These are phyloP conservation scores for Metarhizium sp. DNA, from an alignment of 2,329 filamentous ascomycete species.

Conservation along the genomic window DNA sequence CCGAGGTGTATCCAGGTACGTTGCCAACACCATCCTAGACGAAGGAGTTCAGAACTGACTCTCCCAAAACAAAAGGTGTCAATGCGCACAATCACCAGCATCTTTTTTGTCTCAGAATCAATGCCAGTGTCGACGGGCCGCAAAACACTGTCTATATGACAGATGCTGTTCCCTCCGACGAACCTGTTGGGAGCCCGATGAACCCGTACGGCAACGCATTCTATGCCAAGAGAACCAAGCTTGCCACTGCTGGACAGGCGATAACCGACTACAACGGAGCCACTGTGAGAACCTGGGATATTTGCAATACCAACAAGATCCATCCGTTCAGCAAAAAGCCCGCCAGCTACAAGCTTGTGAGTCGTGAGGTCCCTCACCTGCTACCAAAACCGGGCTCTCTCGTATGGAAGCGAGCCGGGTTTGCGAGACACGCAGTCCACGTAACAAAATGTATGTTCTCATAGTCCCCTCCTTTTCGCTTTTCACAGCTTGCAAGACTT, in stretches of 20 bases:
- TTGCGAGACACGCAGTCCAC: constrained; percentile 77
- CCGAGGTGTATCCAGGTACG: constrained; percentile 65
- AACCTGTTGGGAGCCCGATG: constrained; percentile 67
- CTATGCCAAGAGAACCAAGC: constrained; percentile 74
- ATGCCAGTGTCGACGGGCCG: constrained; percentile 78
- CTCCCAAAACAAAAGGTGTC: constrained; percentile 39
- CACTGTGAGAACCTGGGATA: constrained; percentile 82
- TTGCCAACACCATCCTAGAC: not conserved
- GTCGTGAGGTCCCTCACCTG: constrained; percentile 68
- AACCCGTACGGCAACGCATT: constrained; percentile 91
- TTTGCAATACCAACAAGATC: constrained; percentile 73
- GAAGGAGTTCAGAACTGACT: not conserved
- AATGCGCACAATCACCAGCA: constrained; percentile 97
- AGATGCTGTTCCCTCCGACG: constrained; percentile 62
- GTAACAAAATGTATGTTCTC: constrained; percentile 62
- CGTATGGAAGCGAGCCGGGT: constrained; percentile 84
- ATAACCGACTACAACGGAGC: constrained; percentile 73
- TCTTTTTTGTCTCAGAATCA: constrained; percentile 81
- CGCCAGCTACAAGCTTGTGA: constrained; percentile 80
- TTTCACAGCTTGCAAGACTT: not conserved
- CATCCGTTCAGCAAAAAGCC: constrained; percentile 83
- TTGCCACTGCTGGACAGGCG: constrained; percentile 58
- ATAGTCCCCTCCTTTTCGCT: not conserved
- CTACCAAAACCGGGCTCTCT: constrained; percentile 73
- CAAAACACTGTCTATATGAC: constrained; percentile 79